Conservation (phyloP, 805 yeast genomes). For the Cyberlindnera misumaiensis region DNA sequence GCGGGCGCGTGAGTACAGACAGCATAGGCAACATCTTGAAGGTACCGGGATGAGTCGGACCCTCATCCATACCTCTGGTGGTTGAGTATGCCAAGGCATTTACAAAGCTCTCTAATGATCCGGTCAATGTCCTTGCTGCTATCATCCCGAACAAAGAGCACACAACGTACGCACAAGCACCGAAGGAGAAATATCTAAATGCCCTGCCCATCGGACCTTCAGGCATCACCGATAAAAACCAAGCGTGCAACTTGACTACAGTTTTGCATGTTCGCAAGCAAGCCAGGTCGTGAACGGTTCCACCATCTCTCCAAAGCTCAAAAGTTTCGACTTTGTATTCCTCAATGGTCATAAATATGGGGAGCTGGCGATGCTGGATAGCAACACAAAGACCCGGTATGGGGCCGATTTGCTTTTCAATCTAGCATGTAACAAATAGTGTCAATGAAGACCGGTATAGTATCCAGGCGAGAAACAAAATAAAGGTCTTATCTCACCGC, state of each 20-base stretch:
- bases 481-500: slow-evolving; percentile 35
- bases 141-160: slow-evolving; percentile 62
- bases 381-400: slow-evolving; percentile 38
- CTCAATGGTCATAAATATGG: slow-evolving; percentile 49
- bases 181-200: slow-evolving; percentile 43
- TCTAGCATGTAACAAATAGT: slow-evolving; percentile 41
- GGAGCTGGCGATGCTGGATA: slow-evolving; percentile 49
- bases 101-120: slow-evolving; percentile 27
- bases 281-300: slow-evolving; percentile 28
- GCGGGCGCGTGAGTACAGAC: too few species aligned
- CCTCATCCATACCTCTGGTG: slow-evolving; percentile 41
- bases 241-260: slow-evolving; percentile 33
- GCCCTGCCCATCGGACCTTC: slow-evolving; percentile 47
- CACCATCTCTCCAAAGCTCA: slow-evolving; percentile 34
- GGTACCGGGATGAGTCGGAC: slow-evolving; percentile 35
- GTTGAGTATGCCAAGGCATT: slow-evolving; percentile 36
- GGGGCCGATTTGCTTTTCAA: slow-evolving; percentile 60
- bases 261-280: slow-evolving; percentile 28
- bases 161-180: slow-evolving; percentile 51
- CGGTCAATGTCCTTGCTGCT: slow-evolving; percentile 38
- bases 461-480: slow-evolving; percentile 36
- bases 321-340: slow-evolving; percentile 47
- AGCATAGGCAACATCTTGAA: too few species aligned
- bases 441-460: slow-evolving; percentile 45
- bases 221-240: slow-evolving; percentile 34